A percentile compares a stretch with the other conserved stretches of the same genome.
phyloP scores from a whole-genome alignment of 805 yeast genomes.

The Starmerella floricola region DNA sequence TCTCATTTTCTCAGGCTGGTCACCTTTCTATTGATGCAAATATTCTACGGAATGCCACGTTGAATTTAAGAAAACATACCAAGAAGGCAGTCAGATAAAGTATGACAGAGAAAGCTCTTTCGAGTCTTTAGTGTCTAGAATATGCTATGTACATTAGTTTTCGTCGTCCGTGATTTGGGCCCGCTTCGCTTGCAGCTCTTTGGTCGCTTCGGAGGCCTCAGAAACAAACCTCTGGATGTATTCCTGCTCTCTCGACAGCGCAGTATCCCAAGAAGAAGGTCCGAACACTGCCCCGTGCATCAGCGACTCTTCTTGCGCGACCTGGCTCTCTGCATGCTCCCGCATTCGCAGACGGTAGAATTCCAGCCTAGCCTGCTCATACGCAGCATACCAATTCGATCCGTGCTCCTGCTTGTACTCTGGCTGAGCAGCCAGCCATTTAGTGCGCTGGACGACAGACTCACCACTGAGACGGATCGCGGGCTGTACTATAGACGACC shows the following conservation, averaged over 20 bases:
- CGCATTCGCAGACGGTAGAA: slow-evolving; percentile 77
- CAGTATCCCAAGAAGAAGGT: slow-evolving; percentile 49
- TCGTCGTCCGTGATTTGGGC: slow-evolving; percentile 24
- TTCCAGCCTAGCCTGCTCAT: slow-evolving; percentile 76
- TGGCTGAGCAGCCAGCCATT: slow-evolving; percentile 39
- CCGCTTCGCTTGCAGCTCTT: slow-evolving; percentile 25
- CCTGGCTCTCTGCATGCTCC: slow-evolving; percentile 59
- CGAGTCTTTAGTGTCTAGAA: not conserved
- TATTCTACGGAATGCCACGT: no score
- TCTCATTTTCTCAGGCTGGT: slow-evolving; percentile 46
- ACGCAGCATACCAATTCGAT: slow-evolving; percentile 42
- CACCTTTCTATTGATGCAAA: slow-evolving; percentile 29
- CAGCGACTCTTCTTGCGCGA: slow-evolving; percentile 68
- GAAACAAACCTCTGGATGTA: slow-evolving; percentile 61
- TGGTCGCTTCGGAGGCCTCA: slow-evolving; percentile 55
- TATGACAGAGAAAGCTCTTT: no score
- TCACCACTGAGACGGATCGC: slow-evolving; percentile 79
- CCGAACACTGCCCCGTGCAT: slow-evolving; percentile 76
- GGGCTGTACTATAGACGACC: slow-evolving; percentile 68
- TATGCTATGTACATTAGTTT: not conserved
- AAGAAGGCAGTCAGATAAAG: no score
- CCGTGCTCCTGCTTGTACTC: slow-evolving; percentile 19
- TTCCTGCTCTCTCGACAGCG: slow-evolving; percentile 58
- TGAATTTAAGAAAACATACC: no score
- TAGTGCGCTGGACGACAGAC: slow-evolving; percentile 63